These are phyloP conservation scores for Annona cherimola DNA, from an alignment of 164 flowering plant genomes.

Conservation along the genomic window DNA sequence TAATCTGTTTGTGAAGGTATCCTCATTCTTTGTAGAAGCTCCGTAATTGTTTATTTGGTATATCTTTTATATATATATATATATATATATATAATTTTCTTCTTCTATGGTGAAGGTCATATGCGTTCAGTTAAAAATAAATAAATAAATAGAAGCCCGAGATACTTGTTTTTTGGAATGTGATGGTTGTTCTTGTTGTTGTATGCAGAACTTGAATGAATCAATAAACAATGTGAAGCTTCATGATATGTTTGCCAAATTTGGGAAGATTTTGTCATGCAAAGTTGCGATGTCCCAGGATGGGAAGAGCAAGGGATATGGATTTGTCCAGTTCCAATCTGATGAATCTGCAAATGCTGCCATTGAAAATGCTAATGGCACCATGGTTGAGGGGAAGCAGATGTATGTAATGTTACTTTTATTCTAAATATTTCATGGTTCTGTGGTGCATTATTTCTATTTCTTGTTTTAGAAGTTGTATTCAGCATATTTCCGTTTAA, in stretches of 20 bases:
- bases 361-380: constrained; percentile 51
- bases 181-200: constrained; percentile 5
- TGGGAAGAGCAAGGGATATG: constrained; percentile 85
- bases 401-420: constrained; percentile 34
- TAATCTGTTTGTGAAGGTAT: constrained; percentile 86
- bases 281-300: constrained; percentile 65
- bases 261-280: constrained; percentile 71
- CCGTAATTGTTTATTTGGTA: background rate
- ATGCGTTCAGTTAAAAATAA: background rate
- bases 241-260: constrained; percentile 55
- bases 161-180: background rate
- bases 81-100: background rate
- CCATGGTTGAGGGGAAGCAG: constrained; percentile 47
- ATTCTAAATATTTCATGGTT: background rate
- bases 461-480: background rate
- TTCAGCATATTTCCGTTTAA: background rate
- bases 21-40: background rate
- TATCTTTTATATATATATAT: background rate
- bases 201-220: constrained; percentile 58
- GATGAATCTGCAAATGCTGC: constrained; percentile 71
- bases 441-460: background rate
- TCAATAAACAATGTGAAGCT: constrained; percentile 52
- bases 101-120: background rate
- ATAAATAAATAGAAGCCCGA: background rate
- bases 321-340: constrained; percentile 81